Percentiles rank a stretch among this genome's conserved stretches.
Evolutionary conservation across 2,329 filamentous ascomycete species (phyloP).

Genomic region (Xylaria sp.): DNA sequence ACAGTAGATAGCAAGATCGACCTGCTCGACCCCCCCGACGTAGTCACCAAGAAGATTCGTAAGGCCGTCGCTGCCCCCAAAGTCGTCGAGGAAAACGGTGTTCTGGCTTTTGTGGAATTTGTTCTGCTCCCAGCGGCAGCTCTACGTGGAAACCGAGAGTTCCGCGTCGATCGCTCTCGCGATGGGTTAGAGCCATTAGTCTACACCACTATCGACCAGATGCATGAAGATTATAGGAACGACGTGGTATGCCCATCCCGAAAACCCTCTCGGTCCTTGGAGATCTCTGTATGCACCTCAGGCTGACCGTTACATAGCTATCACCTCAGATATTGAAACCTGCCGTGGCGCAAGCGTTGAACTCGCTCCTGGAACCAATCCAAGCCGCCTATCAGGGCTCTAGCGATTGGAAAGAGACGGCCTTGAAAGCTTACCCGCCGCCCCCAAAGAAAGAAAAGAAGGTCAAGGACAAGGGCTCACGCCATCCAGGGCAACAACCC

Average conservation of each 20-base stretch:
- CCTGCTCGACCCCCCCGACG: slow-evolving; percentile 77
- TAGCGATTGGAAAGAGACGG: slow-evolving; percentile 78
- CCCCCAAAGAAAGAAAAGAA: slow-evolving; percentile 71
- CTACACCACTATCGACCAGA: slow-evolving; percentile 74
- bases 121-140: slow-evolving; percentile 78
- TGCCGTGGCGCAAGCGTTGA: slow-evolving; percentile 75
- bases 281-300: background rate
- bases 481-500: background rate
- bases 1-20: slow-evolving; percentile 82
- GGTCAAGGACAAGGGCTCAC: slow-evolving; percentile 67
- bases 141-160: slow-evolving; percentile 62
- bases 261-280: slow-evolving; percentile 16
- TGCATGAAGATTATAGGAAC: slow-evolving; percentile 78
- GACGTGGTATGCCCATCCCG: slow-evolving; percentile 66
- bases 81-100: slow-evolving; percentile 80
- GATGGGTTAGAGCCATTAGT: slow-evolving; percentile 72
- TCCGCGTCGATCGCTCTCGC: slow-evolving; percentile 67
- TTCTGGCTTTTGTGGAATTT: slow-evolving; percentile 84
- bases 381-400: slow-evolving; percentile 70
- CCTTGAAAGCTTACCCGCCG: slow-evolving; percentile 80
- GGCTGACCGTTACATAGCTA: slow-evolving; percentile 50
- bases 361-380: slow-evolving; percentile 76
- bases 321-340: slow-evolving; percentile 87
- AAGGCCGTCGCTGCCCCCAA: slow-evolving; percentile 81
- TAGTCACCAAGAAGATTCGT: slow-evolving; percentile 78